These are phyloP conservation scores for Flammula alnicola DNA, from an alignment of 1,284 basidiomycete genomes.

Conservation along the genomic window DNA sequence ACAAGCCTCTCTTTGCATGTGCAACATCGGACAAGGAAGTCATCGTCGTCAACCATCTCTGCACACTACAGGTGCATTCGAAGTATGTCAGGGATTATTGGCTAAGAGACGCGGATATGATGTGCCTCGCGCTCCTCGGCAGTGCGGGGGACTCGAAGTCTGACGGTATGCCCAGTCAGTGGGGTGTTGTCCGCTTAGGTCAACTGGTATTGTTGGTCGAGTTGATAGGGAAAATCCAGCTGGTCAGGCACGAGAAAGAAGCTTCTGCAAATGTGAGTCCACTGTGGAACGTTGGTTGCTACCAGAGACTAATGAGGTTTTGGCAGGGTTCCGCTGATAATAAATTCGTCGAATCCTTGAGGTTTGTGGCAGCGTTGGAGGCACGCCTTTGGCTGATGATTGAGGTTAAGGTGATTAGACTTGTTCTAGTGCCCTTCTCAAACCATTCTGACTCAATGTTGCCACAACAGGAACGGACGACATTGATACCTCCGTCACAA, in stretches of 20 bases:
- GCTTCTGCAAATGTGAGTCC: slow-evolving; percentile 36
- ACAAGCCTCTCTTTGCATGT: slow-evolving; percentile 75
- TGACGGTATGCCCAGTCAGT: slow-evolving; percentile 32
- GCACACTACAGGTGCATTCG: slow-evolving; percentile 54
- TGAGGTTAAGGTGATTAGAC: slow-evolving; percentile 56
- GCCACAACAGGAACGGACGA: slow-evolving; percentile 53
- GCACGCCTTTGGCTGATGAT: slow-evolving; percentile 59
- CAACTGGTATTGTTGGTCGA: slow-evolving; percentile 70
- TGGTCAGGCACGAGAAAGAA: slow-evolving; percentile 46
- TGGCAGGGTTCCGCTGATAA: slow-evolving; percentile 39
- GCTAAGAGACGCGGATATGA: slow-evolving; percentile 78
- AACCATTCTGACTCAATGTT: not conserved
- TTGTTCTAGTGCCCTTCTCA: not conserved
- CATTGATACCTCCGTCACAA: slow-evolving; percentile 55
- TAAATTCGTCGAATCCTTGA: slow-evolving; percentile 41
- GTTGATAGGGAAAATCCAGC: slow-evolving; percentile 58
- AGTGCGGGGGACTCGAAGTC: slow-evolving; percentile 41
- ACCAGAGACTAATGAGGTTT: not conserved
- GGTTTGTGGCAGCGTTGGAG: slow-evolving; percentile 65
- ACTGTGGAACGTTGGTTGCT: not conserved
- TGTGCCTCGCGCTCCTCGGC: slow-evolving; percentile 70
- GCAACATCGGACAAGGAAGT: slow-evolving; percentile 65
- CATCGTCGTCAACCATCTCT: slow-evolving; percentile 62
- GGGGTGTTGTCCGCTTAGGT: slow-evolving; percentile 61
- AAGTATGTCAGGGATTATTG: slow-evolving; percentile 66